Conservation (phyloP, 202 grass and related monocot species). For the Thinopyrum obtusiflorum region DNA sequence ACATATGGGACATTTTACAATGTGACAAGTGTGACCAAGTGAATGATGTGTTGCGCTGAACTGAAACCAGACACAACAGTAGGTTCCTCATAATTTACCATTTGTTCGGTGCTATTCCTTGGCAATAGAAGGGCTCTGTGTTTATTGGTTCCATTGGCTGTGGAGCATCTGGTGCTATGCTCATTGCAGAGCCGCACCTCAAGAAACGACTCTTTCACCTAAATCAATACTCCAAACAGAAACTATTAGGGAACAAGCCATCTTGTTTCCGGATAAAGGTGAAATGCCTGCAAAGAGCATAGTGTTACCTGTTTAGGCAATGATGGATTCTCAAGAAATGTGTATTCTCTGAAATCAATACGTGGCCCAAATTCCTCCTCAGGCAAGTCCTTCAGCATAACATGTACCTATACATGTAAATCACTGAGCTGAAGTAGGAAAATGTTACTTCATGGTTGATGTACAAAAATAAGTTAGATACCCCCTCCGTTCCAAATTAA, state of each 20-base stretch:
- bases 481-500: too few species aligned
- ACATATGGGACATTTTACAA: background rate
- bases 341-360: slow-evolving; percentile 94
- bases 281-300: slow-evolving; percentile 18
- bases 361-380: slow-evolving; percentile 76
- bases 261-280: background rate
- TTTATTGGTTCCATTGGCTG: slow-evolving; percentile 45
- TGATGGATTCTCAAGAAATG: slow-evolving; percentile 89
- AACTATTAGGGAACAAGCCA: slow-evolving; percentile 29
- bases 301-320: slow-evolving; percentile 67
- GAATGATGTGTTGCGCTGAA: slow-evolving; percentile 12
- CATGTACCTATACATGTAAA: slow-evolving; percentile 66
- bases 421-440: slow-evolving; percentile 19
- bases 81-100: slow-evolving; percentile 47
- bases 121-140: slow-evolving; percentile 53
- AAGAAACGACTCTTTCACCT: slow-evolving; percentile 87
- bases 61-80: background rate
- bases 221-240: slow-evolving; percentile 33
- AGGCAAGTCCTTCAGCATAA: slow-evolving; percentile 77
- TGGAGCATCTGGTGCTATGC: slow-evolving; percentile 43
- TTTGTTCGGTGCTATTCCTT: slow-evolving; percentile 76
- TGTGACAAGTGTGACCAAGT: background rate
- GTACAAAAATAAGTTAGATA: slow-evolving; percentile 11
- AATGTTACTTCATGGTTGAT: background rate
- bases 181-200: slow-evolving; percentile 72